Evolutionary conservation across 1,284 basidiomycete genomes (phyloP), one percentile per base, ranked within the genome.

Genomic region (Cutaneotrichosporon dermatis): DNA sequence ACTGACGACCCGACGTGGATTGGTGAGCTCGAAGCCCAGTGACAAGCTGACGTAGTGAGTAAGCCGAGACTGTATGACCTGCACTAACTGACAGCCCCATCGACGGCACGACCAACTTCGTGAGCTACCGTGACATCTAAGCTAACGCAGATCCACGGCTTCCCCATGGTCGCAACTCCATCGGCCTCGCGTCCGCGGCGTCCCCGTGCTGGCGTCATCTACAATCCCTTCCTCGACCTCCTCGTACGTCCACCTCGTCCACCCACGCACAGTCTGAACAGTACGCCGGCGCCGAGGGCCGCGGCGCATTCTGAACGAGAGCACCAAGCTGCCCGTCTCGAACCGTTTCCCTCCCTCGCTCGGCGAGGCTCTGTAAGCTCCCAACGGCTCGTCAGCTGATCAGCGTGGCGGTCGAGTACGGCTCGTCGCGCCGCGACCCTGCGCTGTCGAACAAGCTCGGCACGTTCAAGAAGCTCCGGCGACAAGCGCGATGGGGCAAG

Each of bases 1-100:
- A 92, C 90, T 0, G 87, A 94, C 68, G 86, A 85, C 41, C 92
- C 94, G 4, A 96, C 92, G 0, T 98, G 93, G 73, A 91, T 96
- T 55, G 72, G 74, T 72, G 55, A 66, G 73, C 68, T 11, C n/a
- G n/a, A n/a, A n/a, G n/a, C n/a, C n/a, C n/a, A n/a, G n/a, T n/a
- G n/a, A n/a, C n/a, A 9, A 36, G 58, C 66, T 70, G 52, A 74
- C 54, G n/a, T 36, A 1, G 57, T 36, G 71, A 72, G 72, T 76
- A 58, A 65, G 72, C 52, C 12, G 0, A 65, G 72, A 54, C 12
- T 1, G 16, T 4, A 1, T 8, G 6, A 4, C 11, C 6, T 13
- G 33, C 35, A 35, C 65, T 67, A 48, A 69, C 60, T n/a, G 40
- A 5, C 46, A 76, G 75, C 59, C 74, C 73, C 4, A 74, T 77